Evolutionary conservation across 2,329 filamentous ascomycete genomes (phyloP), one percentile per base, ranked within the genome.

Genomic region (Tricladium varicosporioides): DNA sequence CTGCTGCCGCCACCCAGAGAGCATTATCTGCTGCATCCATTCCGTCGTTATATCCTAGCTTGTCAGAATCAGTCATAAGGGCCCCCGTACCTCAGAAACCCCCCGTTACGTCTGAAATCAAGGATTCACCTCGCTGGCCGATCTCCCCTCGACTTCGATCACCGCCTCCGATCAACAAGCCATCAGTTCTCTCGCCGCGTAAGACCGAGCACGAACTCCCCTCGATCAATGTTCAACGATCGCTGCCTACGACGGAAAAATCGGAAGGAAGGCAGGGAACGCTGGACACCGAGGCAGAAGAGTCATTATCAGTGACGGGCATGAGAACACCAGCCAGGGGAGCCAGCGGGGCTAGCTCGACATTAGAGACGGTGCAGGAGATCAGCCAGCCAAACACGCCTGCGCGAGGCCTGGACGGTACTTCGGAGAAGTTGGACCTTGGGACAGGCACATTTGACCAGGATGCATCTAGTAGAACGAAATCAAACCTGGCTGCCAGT

Each of bases 291-390:
- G 70, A 71, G 27, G 47, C 51, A 53, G 70, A 70, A 45, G 67
- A 70, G 48, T 63, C 57, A 45, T 54, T 63, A 51, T 54, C 55
- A 49, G 50, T 58, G 58, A 54, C 63, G 48, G 84, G 83, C 50
- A 76, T 83, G 74, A 76, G 80, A 69, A 84, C 85, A 15, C 83
- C 85, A 18, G 80, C 78, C 33, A 80, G 86, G 63, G 82, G 80
- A 58, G 78, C 80, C 52, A 84, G 79, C 69, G 81, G 79, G 56
- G 81, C 80, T 51, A 81, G 77, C 36, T 80, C 86, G 49, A 84
- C 83, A 48, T 76, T 97, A 56, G 93, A 96, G 74, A 97, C 94
- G 0, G 93, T 97, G 14, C 89, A 96, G 70, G 93, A 97, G 78
- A 86, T 88, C 53, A 94, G 91, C 74, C 83, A 91, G 59, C 85